Conservation (phyloP, 2,329 filamentous ascomycete species). For the Penicillium digitatum region DNA sequence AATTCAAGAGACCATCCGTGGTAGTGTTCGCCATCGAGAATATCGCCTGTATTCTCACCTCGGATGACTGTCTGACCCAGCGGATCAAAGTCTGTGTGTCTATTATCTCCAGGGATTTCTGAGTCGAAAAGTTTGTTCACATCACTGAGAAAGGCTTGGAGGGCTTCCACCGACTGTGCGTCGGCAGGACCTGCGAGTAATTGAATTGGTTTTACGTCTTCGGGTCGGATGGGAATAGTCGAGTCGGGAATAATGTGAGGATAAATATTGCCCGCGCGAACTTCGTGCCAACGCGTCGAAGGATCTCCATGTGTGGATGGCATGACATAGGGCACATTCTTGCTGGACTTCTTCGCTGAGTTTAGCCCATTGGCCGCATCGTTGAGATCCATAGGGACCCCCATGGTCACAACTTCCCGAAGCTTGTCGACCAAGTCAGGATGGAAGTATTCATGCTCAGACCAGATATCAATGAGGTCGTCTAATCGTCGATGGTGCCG, state of each 20-base stretch:
- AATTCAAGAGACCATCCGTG: slow-evolving; percentile 83
- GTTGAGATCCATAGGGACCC: slow-evolving; percentile 28
- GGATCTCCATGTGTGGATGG: slow-evolving; percentile 74
- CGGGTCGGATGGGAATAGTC: slow-evolving; percentile 66
- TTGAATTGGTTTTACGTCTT: slow-evolving; percentile 67
- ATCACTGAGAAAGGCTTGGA: slow-evolving; percentile 67
- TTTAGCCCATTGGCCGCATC: slow-evolving; percentile 24
- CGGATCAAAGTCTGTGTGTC: slow-evolving; percentile 64
- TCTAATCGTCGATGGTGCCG: slow-evolving; percentile 64
- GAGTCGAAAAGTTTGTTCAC: slow-evolving; percentile 65
- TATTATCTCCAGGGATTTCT: slow-evolving; percentile 48
- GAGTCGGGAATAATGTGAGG: slow-evolving; percentile 75
- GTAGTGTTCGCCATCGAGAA: slow-evolving; percentile 67
- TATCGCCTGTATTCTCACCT: slow-evolving; percentile 63
- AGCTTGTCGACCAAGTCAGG: slow-evolving; percentile 55
- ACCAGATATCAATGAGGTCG: slow-evolving; percentile 66
- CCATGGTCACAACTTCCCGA: slow-evolving; percentile 51
- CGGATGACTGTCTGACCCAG: slow-evolving; percentile 66
- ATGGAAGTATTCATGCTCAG: slow-evolving; percentile 61
- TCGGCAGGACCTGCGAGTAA: slow-evolving; percentile 66
- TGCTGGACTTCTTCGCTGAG: slow-evolving; percentile 46
- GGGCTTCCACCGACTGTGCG: slow-evolving; percentile 60
- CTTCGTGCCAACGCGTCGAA: slow-evolving; percentile 70
- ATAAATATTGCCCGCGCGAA: slow-evolving; percentile 77
- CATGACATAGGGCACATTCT: slow-evolving; percentile 62